Percentiles rank a stretch among this genome's conserved stretches.
phyloP scores from a whole-genome alignment of 2,329 filamentous ascomycete genomes.

The Beauveria brongniartii region DNA sequence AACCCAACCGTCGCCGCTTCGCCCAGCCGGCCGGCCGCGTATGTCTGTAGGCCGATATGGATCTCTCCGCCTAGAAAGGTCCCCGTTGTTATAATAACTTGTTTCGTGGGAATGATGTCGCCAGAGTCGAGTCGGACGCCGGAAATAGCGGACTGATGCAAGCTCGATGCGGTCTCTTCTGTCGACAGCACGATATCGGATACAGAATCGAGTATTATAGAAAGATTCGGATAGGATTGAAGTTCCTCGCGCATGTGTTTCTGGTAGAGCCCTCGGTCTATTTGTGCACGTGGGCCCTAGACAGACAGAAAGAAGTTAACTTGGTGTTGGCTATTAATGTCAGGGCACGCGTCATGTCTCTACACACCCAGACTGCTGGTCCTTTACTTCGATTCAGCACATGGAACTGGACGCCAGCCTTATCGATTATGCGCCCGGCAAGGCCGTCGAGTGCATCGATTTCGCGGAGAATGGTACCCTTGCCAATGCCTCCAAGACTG shows the following conservation, averaged over 20 bases:
- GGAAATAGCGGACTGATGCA: constrained; percentile 62
- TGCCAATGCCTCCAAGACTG: constrained; percentile 96
- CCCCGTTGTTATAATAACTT: constrained; percentile 90
- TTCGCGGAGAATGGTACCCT: constrained; percentile 91
- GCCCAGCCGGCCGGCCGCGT: constrained; percentile 83
- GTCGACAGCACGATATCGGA: constrained; percentile 73
- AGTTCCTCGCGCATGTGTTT: constrained; percentile 87
- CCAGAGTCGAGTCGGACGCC: constrained; percentile 85
- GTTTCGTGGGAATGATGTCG: constrained; percentile 68
- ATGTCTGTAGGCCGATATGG: constrained; percentile 80
- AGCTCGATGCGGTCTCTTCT: constrained; percentile 27
- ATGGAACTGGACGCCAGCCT: constrained; percentile 89
- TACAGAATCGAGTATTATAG: constrained; percentile 76
- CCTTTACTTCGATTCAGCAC: constrained; percentile 84
- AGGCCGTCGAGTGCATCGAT: constrained; percentile 92
- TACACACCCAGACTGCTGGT: constrained; percentile 74
- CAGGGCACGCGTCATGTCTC: not conserved
- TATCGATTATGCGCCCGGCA: constrained; percentile 81
- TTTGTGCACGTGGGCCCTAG: constrained; percentile 82
- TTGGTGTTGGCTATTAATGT: not conserved
- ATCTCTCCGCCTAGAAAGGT: constrained; percentile 96
- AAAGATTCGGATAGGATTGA: constrained; percentile 65
- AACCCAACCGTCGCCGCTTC: constrained; percentile 89
- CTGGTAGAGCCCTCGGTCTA: constrained; percentile 84
- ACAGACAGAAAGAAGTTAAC: not conserved